A percentile compares a stretch with the other conserved stretches of the same genome.
Conservation (phyloP, 768 basidiomycete species). For the Leccinum broughii region DNA sequence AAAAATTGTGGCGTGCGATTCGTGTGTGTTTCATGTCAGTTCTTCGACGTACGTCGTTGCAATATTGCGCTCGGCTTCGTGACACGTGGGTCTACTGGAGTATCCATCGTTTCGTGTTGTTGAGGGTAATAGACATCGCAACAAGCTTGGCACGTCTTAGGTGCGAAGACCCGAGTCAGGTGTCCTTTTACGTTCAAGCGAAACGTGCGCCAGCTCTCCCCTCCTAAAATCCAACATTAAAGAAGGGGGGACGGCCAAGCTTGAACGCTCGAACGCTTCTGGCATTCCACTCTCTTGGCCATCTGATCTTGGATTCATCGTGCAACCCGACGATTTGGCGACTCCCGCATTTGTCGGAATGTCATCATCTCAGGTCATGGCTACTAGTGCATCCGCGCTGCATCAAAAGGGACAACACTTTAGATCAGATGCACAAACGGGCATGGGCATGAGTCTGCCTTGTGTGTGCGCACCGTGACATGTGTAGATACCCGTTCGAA, state of each 20-base stretch:
- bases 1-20: neutral
- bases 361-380: neutral
- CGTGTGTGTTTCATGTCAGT: neutral
- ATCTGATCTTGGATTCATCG: conserved; percentile 7
- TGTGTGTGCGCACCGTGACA: neutral
- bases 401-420: conserved; percentile 1
- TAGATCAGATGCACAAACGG: neutral
- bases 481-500: neutral
- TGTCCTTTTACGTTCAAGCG: neutral
- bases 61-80: neutral
- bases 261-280: neutral
- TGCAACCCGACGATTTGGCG: neutral
- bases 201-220: neutral
- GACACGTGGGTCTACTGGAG: neutral
- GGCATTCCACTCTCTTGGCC: conserved; percentile 1
- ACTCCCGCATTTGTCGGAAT: neutral
- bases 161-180: neutral
- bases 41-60: neutral
- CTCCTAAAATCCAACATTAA: neutral
- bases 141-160: neutral
- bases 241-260: neutral
- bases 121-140: neutral
- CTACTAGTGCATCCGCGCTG: neutral
- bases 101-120: neutral
- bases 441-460: neutral